Evolutionary conservation across 2,329 filamentous ascomycete genomes (phyloP), one percentile per base, ranked within the genome.

Genomic region (Colletotrichum aenigma): DNA sequence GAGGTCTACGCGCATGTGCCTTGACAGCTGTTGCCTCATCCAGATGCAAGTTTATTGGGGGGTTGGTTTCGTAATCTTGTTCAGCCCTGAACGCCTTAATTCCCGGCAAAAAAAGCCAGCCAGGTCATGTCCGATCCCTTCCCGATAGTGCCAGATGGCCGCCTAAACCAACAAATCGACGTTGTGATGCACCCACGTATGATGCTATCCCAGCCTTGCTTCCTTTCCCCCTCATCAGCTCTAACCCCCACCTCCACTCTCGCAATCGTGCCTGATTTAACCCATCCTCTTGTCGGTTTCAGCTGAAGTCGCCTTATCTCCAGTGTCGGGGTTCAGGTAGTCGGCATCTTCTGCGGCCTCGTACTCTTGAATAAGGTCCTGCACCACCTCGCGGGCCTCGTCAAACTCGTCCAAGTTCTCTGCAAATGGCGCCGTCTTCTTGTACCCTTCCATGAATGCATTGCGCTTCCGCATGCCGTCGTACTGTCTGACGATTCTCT

Each of bases 381-480:
- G 92, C 24, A 98, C 96, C 7, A 98, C 96, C 82, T 97, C 94
- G 79, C 95, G 92, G 38, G 97, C 95, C 85, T 98, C 96, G 83
- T 99, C 97, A 81, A 99, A 99, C 85, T 99, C 96, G 79, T 94
- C 92, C 56, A 99, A 87, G 58, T 96, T 97, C 78, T 98, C 96
- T 0, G 95, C 90, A 85, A 99, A 99, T 1, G 96, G 95, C 0
- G 95, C 94, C 75, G 98, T 97, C 84, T 97, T 97, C 87, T 98
- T 98, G 87, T 99, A 99, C 62, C 93, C 93, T 80, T 99, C 97
- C 81, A 99, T 91, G 85, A 98, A 99, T 66, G 97, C 97, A 84
- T 98, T 98, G 67, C 96, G 94, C 86, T 98, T 98, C 74, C 97
- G 92, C 89, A 99, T 94, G 30, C 94, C 93, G 81, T 98, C 96